Evolutionary conservation across 306 rosid genomes (phyloP).

Genomic region (Quercus wislizeni): DNA sequence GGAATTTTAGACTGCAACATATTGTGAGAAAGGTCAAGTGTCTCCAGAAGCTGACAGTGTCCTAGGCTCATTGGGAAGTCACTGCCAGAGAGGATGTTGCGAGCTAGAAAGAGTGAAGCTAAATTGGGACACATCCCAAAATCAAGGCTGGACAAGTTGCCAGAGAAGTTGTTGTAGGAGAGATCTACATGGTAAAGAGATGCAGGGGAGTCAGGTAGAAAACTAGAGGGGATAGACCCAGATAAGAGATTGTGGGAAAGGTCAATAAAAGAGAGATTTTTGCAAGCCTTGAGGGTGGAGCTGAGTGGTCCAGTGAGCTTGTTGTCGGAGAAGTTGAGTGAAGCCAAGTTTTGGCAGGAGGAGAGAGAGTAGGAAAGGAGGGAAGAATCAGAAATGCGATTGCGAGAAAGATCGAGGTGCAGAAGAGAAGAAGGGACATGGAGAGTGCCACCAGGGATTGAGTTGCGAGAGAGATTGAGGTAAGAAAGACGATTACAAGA

Average conservation of each 20-base stretch:
- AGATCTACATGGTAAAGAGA: conserved; percentile 50
- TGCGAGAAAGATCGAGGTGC: conserved; percentile 53
- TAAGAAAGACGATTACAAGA: conserved; percentile 29
- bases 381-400: conserved; percentile 36
- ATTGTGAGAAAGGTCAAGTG: conserved; percentile 56
- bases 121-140: conserved; percentile 46
- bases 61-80: conserved; percentile 43
- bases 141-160: conserved; percentile 35
- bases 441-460: conserved; percentile 29
- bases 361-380: conserved; percentile 20
- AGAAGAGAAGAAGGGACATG: conserved; percentile 28
- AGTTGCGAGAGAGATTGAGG: conserved; percentile 52
- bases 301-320: conserved; percentile 42
- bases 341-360: conserved; percentile 31
- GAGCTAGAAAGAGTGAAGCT: conserved; percentile 36
- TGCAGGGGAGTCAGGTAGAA: conserved; percentile 26
- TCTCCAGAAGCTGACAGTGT: conserved; percentile 40
- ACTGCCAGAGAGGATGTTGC: conserved; percentile 31
- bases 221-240: conserved; percentile 38
- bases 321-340: conserved; percentile 51
- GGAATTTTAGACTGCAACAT: conserved; percentile 43
- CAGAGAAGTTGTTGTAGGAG: conserved; percentile 54
- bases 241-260: conserved; percentile 46
- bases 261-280: conserved; percentile 41
- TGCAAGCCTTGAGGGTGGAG: conserved; percentile 21